phyloP scores from a whole-genome alignment of 768 basidiomycete species.

The Boletus reticuloceps region DNA sequence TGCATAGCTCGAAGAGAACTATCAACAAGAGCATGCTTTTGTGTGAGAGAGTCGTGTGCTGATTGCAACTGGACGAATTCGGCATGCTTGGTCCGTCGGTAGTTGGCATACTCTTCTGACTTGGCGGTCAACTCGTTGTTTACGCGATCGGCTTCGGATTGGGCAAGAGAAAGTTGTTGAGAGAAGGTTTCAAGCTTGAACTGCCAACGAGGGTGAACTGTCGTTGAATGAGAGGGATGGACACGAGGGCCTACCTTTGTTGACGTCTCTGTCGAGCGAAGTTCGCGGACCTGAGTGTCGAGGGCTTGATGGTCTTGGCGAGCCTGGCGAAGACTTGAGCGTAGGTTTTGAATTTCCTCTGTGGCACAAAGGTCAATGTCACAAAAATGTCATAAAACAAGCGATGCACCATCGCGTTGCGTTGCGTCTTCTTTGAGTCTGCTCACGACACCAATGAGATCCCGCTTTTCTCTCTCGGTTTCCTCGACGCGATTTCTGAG shows the following conservation, averaged over 20 bases:
- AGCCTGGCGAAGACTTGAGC: slow-evolving; percentile 67
- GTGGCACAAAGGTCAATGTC: not conserved
- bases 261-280: slow-evolving; percentile 72
- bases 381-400: not conserved
- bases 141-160: slow-evolving; percentile 71
- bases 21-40: slow-evolving; percentile 64
- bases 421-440: slow-evolving; percentile 73
- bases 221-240: not conserved
- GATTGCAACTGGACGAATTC: slow-evolving; percentile 76
- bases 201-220: slow-evolving; percentile 34
- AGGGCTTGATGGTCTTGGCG: slow-evolving; percentile 68
- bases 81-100: slow-evolving; percentile 76
- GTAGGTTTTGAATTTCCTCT: slow-evolving; percentile 75
- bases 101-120: slow-evolving; percentile 80
- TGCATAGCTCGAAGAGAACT: slow-evolving; percentile 72
- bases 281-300: slow-evolving; percentile 68
- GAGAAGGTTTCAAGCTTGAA: slow-evolving; percentile 84
- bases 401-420: slow-evolving; percentile 67
- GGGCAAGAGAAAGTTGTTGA: slow-evolving; percentile 77
- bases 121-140: slow-evolving; percentile 67
- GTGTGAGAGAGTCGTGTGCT: slow-evolving; percentile 67
- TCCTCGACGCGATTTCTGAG: slow-evolving; percentile 66
- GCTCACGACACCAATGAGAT: slow-evolving; percentile 80
- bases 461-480: slow-evolving; percentile 86
- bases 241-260: slow-evolving; percentile 51